A percentile compares a stretch with the other conserved stretches of the same genome.
Evolutionary conservation across 108 stramenopile species (phyloP).

Genomic region (Cyclotella baltica): DNA sequence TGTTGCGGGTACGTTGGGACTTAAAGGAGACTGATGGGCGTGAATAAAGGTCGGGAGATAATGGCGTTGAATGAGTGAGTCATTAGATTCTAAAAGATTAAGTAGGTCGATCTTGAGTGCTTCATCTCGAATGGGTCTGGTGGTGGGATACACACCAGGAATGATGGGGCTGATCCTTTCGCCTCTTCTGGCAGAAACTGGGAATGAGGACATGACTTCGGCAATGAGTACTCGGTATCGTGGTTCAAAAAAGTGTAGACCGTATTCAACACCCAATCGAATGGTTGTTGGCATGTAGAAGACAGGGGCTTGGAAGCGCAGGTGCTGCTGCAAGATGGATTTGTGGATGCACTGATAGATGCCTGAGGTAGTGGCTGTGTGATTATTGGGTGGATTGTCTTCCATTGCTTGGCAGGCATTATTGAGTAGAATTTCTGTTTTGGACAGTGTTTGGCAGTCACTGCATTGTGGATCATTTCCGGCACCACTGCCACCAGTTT

Average conservation of each 20-base stretch:
- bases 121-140: constrained; percentile 12
- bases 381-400: constrained; percentile 29
- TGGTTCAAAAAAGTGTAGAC: constrained; percentile 83
- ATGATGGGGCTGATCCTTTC: constrained; percentile 47
- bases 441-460: neutral
- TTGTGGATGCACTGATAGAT: constrained; percentile 62
- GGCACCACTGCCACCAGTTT: too few relatives aligned
- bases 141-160: constrained; percentile 29
- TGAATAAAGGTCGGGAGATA: constrained; percentile 57
- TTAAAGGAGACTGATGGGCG: constrained; percentile 48
- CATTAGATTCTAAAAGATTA: constrained; percentile 37
- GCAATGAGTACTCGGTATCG: constrained; percentile 74
- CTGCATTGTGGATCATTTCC: constrained; percentile 14
- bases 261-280: constrained; percentile 55
- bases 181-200: constrained; percentile 52
- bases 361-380: constrained; percentile 29
- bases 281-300: constrained; percentile 70
- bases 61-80: constrained; percentile 17
- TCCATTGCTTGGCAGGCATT: constrained; percentile 43
- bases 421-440: constrained; percentile 26
- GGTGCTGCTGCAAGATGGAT: constrained; percentile 54
- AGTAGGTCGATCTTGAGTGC: constrained; percentile 25
- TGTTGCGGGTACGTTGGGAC: constrained; percentile 54
- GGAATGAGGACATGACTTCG: constrained; percentile 57
- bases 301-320: constrained; percentile 64